Base-by-base conservation (phyloP, 805 yeast species). In the Pichia insulana region DNA sequence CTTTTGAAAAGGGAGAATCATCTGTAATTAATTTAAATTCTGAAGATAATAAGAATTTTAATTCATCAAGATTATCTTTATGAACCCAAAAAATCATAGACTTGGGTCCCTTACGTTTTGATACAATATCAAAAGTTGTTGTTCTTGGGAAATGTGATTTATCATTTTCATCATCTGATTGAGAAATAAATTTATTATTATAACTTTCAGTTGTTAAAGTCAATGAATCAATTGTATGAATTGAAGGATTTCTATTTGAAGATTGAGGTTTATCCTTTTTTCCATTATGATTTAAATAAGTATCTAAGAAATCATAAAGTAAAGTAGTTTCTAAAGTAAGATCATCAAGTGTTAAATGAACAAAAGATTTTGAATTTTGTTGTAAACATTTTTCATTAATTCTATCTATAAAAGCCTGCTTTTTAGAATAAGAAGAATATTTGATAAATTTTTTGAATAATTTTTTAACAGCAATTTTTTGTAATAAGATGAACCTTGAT, bases 401-500 rank as follows among this genome's bases (percentile, higher is more conserved):
- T 45, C 61, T 62, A 40, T 59, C 54, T 7, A 63, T 55, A 10
- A 63, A 51, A 35, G 59, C 63, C 35, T 56, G 54, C 39, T 63
- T 63, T 42, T 59, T 54, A 12, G 48, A 43, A 39, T 57, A 62
- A 6, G 52, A 51, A 41, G 68, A 67, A 53, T 75, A 67, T 53
- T 75, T 75, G 37, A 65, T 38, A 46, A 73, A 81, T 57, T 86
- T 85, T 63, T 86, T 85, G 53, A 85, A 67, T 39, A 85, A 70
- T 62, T 85, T 85, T 47, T 80, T 69, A 38, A 83, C 68, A 6
- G 78, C 94, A 3, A 86, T 78, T 53, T 80, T 78, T 55, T 85
- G 95, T 7, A 84, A 71, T 18, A 80, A 63, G 13, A 83, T 74
- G 55, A 81, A 85, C 47, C 86, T 69, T n/a, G 84, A 70, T 37